Base-by-base conservation (phyloP, 2,329 filamentous ascomycete genomes). In the Penicillium sp. region DNA sequence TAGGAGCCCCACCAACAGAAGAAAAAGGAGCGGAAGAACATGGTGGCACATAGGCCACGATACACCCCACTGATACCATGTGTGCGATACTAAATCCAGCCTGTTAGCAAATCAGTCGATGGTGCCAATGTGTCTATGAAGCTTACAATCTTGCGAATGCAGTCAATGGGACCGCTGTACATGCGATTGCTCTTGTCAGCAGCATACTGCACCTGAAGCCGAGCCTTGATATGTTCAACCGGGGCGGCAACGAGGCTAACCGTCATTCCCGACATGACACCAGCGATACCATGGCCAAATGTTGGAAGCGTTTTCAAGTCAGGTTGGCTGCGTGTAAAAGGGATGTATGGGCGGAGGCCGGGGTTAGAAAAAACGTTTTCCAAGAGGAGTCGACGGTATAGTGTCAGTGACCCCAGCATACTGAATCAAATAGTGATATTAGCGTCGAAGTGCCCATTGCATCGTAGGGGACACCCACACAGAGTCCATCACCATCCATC, bases 1-100 rank as follows among this genome's bases (percentile, higher is more conserved):
- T 99, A 99, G 59, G 87, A 90, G n/a, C 88, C 88, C 95, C 95
- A 99, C 93, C 93, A 98, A 80, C 89, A 95, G 83, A 96, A 97
- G 82, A 99, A 99, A 78, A 93, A 96, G 14, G 87, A 86, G 19
- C 95, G 85, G 79, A 98, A 98, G 48, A 98, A 76, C 49, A 98
- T 80, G 0, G 95, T 98, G 1, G 95, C 91, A 37, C 77, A 80
- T 13, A 99, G 83, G 0, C 95, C 95, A 71, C 92, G 92, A 75
- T 93, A 99, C 8, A 99, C 75, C 35, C 93, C 95, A 23, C 76
- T 72, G 3, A 97, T 68, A 46, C 95, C 93, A 73, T 98, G 92
- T 50, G 73, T 68, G 26, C 73, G 72, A 49, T 81, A 69, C 78
- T 81, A 51, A 44, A 45, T 21, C 7, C 23, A 14, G 13, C n/a